Conservation (phyloP, 352 stramenopile species). For the Pythium biforme region DNA sequence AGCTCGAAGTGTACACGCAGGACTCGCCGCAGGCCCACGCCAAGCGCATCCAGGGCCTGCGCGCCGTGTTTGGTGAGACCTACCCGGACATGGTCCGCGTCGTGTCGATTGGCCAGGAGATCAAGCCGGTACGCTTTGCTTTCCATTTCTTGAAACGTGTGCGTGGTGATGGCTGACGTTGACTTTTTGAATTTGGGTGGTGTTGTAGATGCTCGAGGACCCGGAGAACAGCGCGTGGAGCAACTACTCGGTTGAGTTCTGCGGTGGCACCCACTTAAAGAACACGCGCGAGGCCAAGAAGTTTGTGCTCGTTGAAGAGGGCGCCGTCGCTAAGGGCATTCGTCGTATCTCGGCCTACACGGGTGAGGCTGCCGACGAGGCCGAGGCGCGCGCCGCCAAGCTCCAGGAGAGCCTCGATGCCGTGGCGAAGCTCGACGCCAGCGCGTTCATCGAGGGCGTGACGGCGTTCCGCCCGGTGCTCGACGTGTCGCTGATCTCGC, state of each 20-base stretch:
- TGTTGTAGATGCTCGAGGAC: slow-evolving; percentile 65
- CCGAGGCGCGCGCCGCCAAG: slow-evolving; percentile 78
- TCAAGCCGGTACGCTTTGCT: slow-evolving; percentile 33
- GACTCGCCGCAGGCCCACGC: slow-evolving; percentile 93
- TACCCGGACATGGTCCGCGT: slow-evolving; percentile 99
- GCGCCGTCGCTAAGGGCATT: slow-evolving; percentile 96
- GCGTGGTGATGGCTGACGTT: background rate
- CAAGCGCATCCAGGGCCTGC: slow-evolving; percentile 94
- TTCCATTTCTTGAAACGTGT: no score
- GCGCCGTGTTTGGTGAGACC: slow-evolving; percentile 98
- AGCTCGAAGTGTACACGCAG: slow-evolving; percentile 91
- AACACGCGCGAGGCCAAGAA: slow-evolving; percentile 96
- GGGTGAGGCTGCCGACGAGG: slow-evolving; percentile 81
- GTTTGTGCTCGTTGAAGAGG: slow-evolving; percentile 98
- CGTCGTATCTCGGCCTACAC: slow-evolving; percentile 96
- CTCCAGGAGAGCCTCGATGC: slow-evolving; percentile 79
- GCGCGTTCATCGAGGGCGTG: slow-evolving; percentile 85
- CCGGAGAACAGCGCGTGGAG: slow-evolving; percentile 88
- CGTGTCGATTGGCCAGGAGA: slow-evolving; percentile 91
- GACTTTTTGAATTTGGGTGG: background rate
- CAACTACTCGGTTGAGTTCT: slow-evolving; percentile 98
- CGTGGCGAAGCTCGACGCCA: slow-evolving; percentile 67
- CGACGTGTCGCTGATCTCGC: slow-evolving; percentile 83
- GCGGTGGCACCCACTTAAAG: slow-evolving; percentile 96
- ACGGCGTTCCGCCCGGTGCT: slow-evolving; percentile 91